phyloP scores from a whole-genome alignment of 2,329 filamentous ascomycete genomes.

The Claviceps purpurea region DNA sequence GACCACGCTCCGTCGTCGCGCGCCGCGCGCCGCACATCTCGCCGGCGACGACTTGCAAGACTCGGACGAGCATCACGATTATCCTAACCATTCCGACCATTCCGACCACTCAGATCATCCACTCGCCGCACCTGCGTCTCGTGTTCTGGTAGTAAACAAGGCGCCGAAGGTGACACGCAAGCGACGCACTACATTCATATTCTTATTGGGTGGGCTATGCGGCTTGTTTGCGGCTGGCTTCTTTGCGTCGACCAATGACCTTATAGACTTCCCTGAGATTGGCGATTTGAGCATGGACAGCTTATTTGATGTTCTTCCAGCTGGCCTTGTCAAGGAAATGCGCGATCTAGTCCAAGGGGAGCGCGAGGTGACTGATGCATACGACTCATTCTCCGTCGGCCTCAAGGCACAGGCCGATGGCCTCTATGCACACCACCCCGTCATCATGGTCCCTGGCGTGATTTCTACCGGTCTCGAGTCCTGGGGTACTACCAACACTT shows the following conservation, averaged over 20 bases:
- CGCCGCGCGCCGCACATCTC: conserved; percentile 12
- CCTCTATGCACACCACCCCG: conserved; percentile 66
- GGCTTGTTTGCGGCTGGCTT: conserved; percentile 80
- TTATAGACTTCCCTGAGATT: conserved; percentile 65
- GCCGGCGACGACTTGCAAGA: conserved; percentile 10
- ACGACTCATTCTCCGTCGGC: conserved; percentile 89
- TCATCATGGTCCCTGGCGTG: conserved; percentile 95
- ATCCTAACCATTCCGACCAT: neutral
- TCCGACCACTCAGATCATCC: conserved; percentile 16
- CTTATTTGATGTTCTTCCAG: conserved; percentile 75
- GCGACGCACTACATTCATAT: conserved; percentile 68
- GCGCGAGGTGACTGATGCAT: conserved; percentile 67
- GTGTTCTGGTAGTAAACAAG: conserved; percentile 31
- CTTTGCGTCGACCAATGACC: conserved; percentile 77
- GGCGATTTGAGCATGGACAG: conserved; percentile 71
- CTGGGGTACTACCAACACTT: conserved; percentile 80
- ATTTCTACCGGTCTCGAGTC: conserved; percentile 95
- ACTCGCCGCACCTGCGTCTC: conserved; percentile 13
- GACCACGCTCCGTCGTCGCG: conserved; percentile 21
- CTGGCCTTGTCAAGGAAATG: conserved; percentile 73
- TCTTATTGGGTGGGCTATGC: conserved; percentile 77
- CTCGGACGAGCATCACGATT: conserved; percentile 16
- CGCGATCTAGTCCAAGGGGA: conserved; percentile 77
- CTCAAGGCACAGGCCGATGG: conserved; percentile 72
- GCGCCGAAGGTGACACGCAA: conserved; percentile 43